A percentile compares a stretch with the other conserved stretches of the same genome.
phyloP scores from a whole-genome alignment of 257 asterid species.

The Capsicum baccatum region DNA sequence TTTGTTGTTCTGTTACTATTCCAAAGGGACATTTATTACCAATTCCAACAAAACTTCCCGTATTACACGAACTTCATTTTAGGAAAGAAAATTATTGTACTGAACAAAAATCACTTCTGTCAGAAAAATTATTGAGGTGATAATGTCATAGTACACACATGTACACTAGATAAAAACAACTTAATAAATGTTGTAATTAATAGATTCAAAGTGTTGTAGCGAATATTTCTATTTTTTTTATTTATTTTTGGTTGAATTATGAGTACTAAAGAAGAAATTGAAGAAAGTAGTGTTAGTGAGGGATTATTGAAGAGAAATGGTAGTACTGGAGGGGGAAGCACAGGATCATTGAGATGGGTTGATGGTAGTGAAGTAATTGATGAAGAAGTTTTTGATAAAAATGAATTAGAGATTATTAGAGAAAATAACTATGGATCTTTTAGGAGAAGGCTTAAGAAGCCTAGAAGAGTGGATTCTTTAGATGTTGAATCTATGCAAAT shows the following conservation, averaged over 20 bases:
- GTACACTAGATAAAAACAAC: not conserved
- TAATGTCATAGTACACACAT: not conserved
- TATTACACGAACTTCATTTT: not conserved
- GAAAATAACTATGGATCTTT: conserved; percentile 64
- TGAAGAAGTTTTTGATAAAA: conserved; percentile 61
- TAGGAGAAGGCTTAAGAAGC: conserved; percentile 86
- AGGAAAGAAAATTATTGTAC: conserved; percentile 1
- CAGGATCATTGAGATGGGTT: conserved; percentile 48
- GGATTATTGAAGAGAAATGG: conserved; percentile 55
- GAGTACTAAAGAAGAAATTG: conserved; percentile 71
- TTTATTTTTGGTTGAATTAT: not conserved
- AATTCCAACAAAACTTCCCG: not conserved
- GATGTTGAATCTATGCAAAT: conserved; percentile 95
- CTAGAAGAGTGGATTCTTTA: conserved; percentile 77
- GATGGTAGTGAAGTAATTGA: conserved; percentile 59
- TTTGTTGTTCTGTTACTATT: conserved; percentile 21
- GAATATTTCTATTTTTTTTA: not conserved
- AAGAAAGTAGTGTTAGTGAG: conserved; percentile 53
- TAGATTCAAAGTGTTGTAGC: not conserved
- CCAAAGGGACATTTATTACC: not conserved
- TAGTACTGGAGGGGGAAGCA: conserved; percentile 46
- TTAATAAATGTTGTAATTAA: not conserved
- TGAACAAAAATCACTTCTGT: not conserved
- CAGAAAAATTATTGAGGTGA: conserved; percentile 26
- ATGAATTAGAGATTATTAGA: conserved; percentile 42